Evolutionary conservation across 1,284 basidiomycete genomes (phyloP).

Genomic region (Ustilago hordei): DNA sequence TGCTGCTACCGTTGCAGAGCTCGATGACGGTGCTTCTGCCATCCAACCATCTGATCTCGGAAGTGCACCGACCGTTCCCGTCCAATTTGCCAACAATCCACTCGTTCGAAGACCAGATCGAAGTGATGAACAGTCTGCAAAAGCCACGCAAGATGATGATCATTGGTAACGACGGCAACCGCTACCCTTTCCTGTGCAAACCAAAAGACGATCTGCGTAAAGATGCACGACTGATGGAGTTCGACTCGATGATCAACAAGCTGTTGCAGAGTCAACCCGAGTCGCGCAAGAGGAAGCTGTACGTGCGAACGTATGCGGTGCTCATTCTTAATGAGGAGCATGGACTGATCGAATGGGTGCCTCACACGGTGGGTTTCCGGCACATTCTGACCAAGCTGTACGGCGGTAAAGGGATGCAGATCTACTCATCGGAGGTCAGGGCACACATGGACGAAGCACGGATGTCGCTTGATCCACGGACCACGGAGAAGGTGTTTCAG

Average conservation of each 20-base stretch:
- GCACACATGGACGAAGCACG: constrained; percentile 76
- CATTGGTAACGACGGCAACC: constrained; percentile 82
- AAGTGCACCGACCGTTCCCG: constrained; percentile 86
- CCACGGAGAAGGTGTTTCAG: constrained; percentile 75
- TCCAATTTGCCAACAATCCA: constrained; percentile 79
- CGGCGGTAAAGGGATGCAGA: constrained; percentile 67
- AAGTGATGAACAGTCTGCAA: constrained; percentile 92
- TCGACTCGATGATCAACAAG: constrained; percentile 98
- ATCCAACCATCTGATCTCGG: constrained; percentile 70
- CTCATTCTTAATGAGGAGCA: constrained; percentile 97
- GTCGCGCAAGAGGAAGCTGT: constrained; percentile 74
- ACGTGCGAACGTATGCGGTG: constrained; percentile 83
- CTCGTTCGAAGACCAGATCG: constrained; percentile 78
- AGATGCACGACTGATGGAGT: constrained; percentile 97
- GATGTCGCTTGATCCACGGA: constrained; percentile 71
- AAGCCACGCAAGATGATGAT: constrained; percentile 93
- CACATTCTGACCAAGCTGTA: constrained; percentile 83
- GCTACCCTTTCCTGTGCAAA: constrained; percentile 94
- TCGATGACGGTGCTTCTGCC: constrained; percentile 88
- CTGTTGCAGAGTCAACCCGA: constrained; percentile 90
- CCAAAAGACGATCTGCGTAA: constrained; percentile 98
- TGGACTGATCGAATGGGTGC: constrained; percentile 98
- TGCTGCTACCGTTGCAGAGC: constrained; percentile 84
- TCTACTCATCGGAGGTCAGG: constrained; percentile 73
- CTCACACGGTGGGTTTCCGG: constrained; percentile 88